Evolutionary conservation across 208 protist genomes (phyloP), one percentile per base, ranked within the genome.

Genomic region (Acanthamoeba royreba): DNA sequence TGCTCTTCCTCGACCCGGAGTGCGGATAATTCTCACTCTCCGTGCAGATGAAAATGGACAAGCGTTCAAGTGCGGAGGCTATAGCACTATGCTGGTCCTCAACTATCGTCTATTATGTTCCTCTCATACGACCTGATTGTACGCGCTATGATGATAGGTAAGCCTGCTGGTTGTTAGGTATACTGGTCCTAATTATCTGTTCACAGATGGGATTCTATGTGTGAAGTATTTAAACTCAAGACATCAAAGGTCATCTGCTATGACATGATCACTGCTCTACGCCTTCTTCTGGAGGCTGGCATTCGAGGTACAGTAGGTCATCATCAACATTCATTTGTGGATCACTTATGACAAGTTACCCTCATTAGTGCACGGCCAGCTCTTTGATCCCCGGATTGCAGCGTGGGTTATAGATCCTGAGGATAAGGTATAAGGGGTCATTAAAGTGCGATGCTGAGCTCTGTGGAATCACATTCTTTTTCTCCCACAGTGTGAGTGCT

Each of bases 71-170:
- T 19, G 63, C 63, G 8, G 31, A 38, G 63, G 85, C 49, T 8
- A 91, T 91, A 8, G 85, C 85, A 5, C 17, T 91, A 19, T 91
- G 85, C 33, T 91, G 85, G 85, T 91, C 85, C 8, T 69, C 47
- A 13, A 47, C 31, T 17, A 91, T 72, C 0, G 85, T 69, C 28
- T 91, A 91, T 5, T 69, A 91, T n/a, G 40, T 91, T 22, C 49
- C 85, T 15, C 85, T 91, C 13, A 0, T 91, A 5, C 31, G 42
- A 15, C 49, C n/a, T 25, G 40, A 43, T n/a, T 46, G 69, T n/a
- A 38, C 85, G 4, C 45, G 40, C 85, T 52, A 91, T 15, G 35
- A 52, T 13, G 11, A 69, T 4, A 15, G 81, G 46, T 61, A 89
- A n/a, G n/a, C n/a, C n/a, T n/a, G n/a, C n/a, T n/a, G n/a, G n/a